Percentiles rank a stretch among this genome's conserved stretches.
Conservation (phyloP, 2,329 filamentous ascomycete genomes). For the Mollisiaceae sp. region DNA sequence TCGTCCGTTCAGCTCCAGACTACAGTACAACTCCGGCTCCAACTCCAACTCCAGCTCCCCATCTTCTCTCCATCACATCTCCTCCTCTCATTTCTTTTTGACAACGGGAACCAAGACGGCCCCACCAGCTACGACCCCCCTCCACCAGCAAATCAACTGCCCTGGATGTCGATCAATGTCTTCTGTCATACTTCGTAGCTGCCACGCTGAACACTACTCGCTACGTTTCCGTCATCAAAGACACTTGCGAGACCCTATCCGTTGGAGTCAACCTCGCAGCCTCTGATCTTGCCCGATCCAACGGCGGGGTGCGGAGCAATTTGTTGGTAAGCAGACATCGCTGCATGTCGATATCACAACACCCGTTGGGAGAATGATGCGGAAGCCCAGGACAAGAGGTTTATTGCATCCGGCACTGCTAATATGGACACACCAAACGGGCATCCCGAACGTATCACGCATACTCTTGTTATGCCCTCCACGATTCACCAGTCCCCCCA, state of each 20-base stretch:
- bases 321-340: too few relatives aligned
- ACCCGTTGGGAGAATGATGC: background rate
- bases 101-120: conserved; percentile 4
- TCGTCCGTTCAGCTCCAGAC: background rate
- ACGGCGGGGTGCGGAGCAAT: too few relatives aligned
- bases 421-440: background rate
- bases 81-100: background rate
- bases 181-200: background rate
- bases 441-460: conserved; percentile 2
- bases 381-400: background rate
- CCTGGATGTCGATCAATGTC: background rate
- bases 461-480: background rate
- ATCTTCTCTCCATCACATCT: too few relatives aligned
- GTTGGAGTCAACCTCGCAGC: too few relatives aligned
- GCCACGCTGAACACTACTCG: background rate
- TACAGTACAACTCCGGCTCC: background rate
- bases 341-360: background rate
- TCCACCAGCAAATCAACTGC: background rate
- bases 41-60: background rate
- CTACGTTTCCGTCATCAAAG: conserved; percentile 4
- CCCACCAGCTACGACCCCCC: background rate
- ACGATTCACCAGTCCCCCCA: background rate
- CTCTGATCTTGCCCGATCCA: too few relatives aligned
- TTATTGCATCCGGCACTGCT: background rate
- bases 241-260: background rate